A percentile compares a stretch with the other conserved stretches of the same genome.
Conservation (phyloP, 1,284 basidiomycete species). For the Wallemia mellicola region DNA sequence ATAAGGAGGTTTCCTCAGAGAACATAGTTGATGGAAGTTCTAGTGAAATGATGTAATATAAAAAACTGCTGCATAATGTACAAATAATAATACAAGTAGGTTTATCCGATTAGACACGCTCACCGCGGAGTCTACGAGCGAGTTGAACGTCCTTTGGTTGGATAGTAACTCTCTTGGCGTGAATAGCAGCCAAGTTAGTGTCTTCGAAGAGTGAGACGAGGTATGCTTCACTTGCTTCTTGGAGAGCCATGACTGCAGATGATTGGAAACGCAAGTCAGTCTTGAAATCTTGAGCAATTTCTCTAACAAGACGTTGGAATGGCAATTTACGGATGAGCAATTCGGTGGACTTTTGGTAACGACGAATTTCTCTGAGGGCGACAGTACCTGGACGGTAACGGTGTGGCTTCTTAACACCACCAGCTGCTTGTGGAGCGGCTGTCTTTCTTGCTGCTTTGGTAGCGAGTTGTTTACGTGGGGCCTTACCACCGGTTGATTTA, state of each 20-base stretch:
- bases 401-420: slow-evolving; percentile 31
- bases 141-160: slow-evolving; percentile 42
- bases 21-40: no score
- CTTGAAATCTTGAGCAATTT: slow-evolving; percentile 31
- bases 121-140: slow-evolving; percentile 28
- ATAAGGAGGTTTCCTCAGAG: not conserved
- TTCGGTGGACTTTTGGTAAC: slow-evolving; percentile 22
- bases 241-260: slow-evolving; percentile 29
- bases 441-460: slow-evolving; percentile 21
- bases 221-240: slow-evolving; percentile 41
- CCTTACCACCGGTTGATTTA: no score
- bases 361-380: slow-evolving; percentile 25
- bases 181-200: slow-evolving; percentile 21
- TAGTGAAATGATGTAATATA: no score
- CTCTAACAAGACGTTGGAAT: slow-evolving; percentile 65
- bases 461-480: slow-evolving; percentile 20
- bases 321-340: slow-evolving; percentile 71
- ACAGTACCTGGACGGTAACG: slow-evolving; percentile 26
- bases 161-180: slow-evolving; percentile 25
- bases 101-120: slow-evolving; percentile 10
- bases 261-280: slow-evolving; percentile 41
- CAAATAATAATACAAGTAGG: not conserved
- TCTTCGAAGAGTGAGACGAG: slow-evolving; percentile 22
- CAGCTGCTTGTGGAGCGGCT: slow-evolving; percentile 19
- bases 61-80: no score